Evolutionary conservation across 345 rosid species (phyloP).

Genomic region (Brassica incana): DNA sequence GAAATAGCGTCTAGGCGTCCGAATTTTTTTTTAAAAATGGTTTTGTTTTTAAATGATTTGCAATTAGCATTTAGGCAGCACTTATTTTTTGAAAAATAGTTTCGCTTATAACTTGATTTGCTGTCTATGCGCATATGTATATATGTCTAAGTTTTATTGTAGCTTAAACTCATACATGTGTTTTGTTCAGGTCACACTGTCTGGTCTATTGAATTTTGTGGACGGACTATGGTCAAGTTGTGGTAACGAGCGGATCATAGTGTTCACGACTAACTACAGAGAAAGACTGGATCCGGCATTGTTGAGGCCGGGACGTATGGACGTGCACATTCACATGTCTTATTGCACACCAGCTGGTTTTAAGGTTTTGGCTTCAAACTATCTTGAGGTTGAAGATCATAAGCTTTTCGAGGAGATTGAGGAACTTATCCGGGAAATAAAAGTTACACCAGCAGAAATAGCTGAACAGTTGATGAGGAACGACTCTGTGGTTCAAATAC

Average conservation of each 20-base stretch:
- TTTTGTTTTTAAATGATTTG: too few relatives aligned
- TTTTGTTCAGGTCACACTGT: slow-evolving; percentile 28
- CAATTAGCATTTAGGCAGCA: too few relatives aligned
- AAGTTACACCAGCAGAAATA: slow-evolving; percentile 53
- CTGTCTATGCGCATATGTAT: too few relatives aligned
- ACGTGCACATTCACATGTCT: slow-evolving; percentile 65
- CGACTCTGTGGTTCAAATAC: slow-evolving; percentile 37
- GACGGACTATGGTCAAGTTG: slow-evolving; percentile 72
- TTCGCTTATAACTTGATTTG: neutral
- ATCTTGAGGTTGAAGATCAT: slow-evolving; percentile 40
- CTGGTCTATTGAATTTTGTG: slow-evolving; percentile 62
- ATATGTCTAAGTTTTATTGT: neutral
- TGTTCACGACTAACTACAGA: slow-evolving; percentile 65
- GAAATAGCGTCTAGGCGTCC: too few relatives aligned
- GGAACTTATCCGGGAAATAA: slow-evolving; percentile 11
- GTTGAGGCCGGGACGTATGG: slow-evolving; percentile 72
- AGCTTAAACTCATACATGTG: neutral
- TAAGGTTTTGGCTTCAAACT: slow-evolving; percentile 43
- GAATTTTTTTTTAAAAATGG: too few relatives aligned
- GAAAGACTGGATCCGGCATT: slow-evolving; percentile 65
- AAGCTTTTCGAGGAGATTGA: slow-evolving; percentile 41
- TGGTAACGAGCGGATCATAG: slow-evolving; percentile 65
- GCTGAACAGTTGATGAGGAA: slow-evolving; percentile 53
- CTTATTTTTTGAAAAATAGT: too few relatives aligned
- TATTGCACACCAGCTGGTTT: slow-evolving; percentile 50